Conservation (phyloP, 2,329 filamentous ascomycete genomes). For the Emergomyces pasteurianus region DNA sequence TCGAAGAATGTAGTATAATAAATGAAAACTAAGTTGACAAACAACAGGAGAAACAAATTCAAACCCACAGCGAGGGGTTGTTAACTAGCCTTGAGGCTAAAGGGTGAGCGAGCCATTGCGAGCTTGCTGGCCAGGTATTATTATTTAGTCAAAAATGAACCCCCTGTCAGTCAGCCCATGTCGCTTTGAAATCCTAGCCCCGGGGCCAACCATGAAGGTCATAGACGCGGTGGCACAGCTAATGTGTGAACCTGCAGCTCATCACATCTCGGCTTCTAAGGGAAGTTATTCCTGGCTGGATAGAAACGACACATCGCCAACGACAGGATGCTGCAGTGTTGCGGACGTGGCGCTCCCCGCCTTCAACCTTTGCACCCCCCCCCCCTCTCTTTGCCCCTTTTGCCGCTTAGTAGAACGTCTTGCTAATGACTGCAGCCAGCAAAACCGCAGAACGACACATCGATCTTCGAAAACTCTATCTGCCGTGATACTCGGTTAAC, state of each 20-base stretch:
- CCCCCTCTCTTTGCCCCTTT: not conserved
- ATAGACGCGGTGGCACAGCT: slow-evolving; percentile 3
- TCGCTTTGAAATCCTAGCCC: not conserved
- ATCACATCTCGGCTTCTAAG: slow-evolving; percentile 2
- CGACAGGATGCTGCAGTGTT: not conserved
- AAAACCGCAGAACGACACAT: not conserved
- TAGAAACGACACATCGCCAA: not conserved
- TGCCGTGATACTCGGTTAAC: not conserved
- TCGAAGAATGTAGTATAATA: not conserved
- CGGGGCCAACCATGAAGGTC: not conserved
- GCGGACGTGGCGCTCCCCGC: not conserved
- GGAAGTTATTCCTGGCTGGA: not conserved
- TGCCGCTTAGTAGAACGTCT: not conserved
- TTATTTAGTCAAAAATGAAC: not conserved
- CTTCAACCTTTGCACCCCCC: not conserved
- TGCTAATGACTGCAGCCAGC: not conserved
- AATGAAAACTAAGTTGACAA: not conserved
- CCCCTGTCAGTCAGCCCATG: not conserved
- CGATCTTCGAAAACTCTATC: not conserved
- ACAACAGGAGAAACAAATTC: not conserved
- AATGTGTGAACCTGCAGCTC: slow-evolving; percentile 5
- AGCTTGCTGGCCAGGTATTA: not conserved
- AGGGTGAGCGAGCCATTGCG: not conserved
- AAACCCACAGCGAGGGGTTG: not conserved
- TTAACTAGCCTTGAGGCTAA: not conserved